phyloP scores from a whole-genome alignment of 164 flowering plant species.

The Nelumbo lutea region DNA sequence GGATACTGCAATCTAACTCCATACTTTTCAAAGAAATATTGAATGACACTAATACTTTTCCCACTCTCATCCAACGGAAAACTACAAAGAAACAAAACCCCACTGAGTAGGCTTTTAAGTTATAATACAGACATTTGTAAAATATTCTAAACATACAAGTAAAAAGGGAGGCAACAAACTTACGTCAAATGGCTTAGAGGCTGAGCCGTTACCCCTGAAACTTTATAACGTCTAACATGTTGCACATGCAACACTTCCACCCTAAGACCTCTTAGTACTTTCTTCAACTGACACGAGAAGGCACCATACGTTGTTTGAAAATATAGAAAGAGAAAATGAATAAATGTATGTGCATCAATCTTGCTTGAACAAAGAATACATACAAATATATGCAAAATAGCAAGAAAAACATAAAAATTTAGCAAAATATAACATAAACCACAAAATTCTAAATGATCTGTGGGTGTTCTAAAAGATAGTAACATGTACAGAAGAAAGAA shows the following conservation, averaged over 20 bases:
- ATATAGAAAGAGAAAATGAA: not conserved
- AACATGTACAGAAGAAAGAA: no score
- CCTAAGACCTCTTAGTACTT: conserved; percentile 35
- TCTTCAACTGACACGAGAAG: conserved; percentile 21
- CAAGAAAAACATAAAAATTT: no score
- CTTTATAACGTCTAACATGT: conserved; percentile 7
- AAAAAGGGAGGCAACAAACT: not conserved
- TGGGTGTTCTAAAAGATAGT: no score
- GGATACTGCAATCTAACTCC: conserved; percentile 2
- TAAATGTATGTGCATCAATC: not conserved
- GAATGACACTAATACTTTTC: conserved; percentile 10
- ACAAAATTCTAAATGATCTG: no score
- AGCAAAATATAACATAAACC: no score
- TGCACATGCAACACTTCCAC: conserved; percentile 26
- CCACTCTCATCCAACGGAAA: conserved; percentile 24
- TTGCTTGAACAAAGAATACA: no score
- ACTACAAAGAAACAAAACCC: conserved; percentile 11
- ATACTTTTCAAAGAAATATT: conserved; percentile 27
- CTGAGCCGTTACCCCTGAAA: conserved; percentile 22
- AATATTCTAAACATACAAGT: not conserved
- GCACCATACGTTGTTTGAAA: not conserved
- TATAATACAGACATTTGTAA: not conserved
- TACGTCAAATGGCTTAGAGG: conserved; percentile 25
- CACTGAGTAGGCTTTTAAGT: not conserved
- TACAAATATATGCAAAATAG: no score